phyloP scores from a whole-genome alignment of 345 rosid genomes.

The Cardamine resedifolia region DNA sequence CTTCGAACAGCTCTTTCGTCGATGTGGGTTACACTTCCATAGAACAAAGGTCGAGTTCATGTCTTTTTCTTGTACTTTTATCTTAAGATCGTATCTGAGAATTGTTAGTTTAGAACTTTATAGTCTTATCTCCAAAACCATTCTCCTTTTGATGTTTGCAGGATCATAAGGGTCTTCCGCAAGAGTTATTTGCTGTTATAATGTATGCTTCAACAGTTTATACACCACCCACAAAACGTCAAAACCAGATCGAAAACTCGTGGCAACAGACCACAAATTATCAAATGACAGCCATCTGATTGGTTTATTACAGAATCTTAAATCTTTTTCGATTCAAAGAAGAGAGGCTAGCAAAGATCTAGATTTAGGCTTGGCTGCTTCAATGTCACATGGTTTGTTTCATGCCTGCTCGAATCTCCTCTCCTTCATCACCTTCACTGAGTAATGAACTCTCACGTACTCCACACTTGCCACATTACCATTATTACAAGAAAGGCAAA shows the following conservation, averaged over 20 bases:
- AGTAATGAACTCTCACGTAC: background rate
- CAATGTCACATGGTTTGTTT: conserved; percentile 17
- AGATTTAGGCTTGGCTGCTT: conserved; percentile 4
- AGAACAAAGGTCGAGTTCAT: conserved; percentile 55
- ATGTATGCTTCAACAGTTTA: conserved; percentile 83
- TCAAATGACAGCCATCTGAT: conserved; percentile 44
- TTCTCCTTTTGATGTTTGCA: conserved; percentile 19
- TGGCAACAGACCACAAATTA: conserved; percentile 59
- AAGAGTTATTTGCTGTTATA: conserved; percentile 77
- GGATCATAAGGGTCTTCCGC: conserved; percentile 84
- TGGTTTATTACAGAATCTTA: background rate
- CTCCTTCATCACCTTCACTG: background rate
- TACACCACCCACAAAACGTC: conserved; percentile 48
- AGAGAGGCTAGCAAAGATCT: conserved; percentile 4
- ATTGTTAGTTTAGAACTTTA: background rate
- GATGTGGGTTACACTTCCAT: conserved; percentile 83
- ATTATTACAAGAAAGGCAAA: too few species aligned
- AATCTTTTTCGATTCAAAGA: background rate
- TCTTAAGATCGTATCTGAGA: background rate
- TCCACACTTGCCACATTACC: background rate
- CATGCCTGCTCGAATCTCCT: background rate
- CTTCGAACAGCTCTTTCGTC: conserved; percentile 74
- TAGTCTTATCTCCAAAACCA: conserved; percentile 2
- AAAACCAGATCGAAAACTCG: conserved; percentile 52
- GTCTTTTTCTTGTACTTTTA: background rate